Conservation (phyloP, 306 rosid genomes). For the Arachis hypogaea region DNA sequence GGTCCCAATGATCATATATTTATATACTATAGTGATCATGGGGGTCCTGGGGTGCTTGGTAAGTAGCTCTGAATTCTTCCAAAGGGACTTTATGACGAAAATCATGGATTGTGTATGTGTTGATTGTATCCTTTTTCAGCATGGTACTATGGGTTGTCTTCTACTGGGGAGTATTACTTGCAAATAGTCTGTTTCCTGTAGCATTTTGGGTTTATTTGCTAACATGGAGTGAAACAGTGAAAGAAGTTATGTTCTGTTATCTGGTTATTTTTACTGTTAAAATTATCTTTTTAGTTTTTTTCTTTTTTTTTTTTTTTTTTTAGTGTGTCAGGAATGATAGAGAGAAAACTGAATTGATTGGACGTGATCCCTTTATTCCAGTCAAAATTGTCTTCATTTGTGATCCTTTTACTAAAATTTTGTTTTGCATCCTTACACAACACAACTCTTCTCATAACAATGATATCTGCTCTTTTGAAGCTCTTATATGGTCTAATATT, state of each 20-base stretch:
- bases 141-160: constrained; percentile 12
- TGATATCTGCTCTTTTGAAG: constrained; percentile 8
- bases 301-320: not conserved
- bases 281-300: not conserved
- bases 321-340: not conserved
- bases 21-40: constrained; percentile 86
- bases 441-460: constrained; percentile 3
- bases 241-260: too few relatives aligned
- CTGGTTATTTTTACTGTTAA: not conserved
- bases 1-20: constrained; percentile 95
- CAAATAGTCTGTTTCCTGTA: constrained; percentile 6
- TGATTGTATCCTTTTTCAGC: constrained; percentile 28
- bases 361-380: too few relatives aligned
- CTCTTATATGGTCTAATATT: constrained; percentile 17
- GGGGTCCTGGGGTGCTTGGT: constrained; percentile 98
- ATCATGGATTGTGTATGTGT: not conserved
- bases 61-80: constrained; percentile 45
- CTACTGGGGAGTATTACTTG: constrained; percentile 1
- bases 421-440: not conserved
- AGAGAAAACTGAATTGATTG: constrained; percentile 8
- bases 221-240: too few relatives aligned
- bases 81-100: not conserved
- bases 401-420: constrained; percentile 15
- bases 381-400: too few relatives aligned
- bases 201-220: not conserved